Evolutionary conservation across 768 basidiomycete genomes (phyloP), one percentile per base, ranked within the genome.

Genomic region (Rhodotorula graminis): DNA sequence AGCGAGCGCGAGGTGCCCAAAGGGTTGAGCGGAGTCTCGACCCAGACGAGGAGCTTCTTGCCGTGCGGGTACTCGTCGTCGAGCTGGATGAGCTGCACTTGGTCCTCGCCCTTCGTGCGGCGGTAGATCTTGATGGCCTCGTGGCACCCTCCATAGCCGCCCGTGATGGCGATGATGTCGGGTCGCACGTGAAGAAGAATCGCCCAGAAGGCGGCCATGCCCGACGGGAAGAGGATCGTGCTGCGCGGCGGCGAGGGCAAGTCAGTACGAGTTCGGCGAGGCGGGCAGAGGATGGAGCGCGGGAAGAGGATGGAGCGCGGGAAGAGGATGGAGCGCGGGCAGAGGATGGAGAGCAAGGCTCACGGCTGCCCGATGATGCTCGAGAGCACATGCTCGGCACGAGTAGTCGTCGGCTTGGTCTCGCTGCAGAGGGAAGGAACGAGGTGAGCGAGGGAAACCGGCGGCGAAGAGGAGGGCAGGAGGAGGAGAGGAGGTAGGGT

Each of bases 1-100:
- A 94, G 90, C 75, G 91, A 87, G 65, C 89, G 87, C 11, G 88
- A 87, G 79, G 89, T 89, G 46, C 93, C 93, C 1, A 86, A 89
- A 11, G 92, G 92, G 79, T 95, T 94, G 71, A 92, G 71, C 2
- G 92, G 92, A 0, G 89, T 92, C 82, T 94, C 92, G 25, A 95
- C 81, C 91, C 92, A 93, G 77, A 88, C 89, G 12, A 93, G 77
- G 80, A 77, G 63, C 44, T 65, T 74, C 21, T 92, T 66, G 59
- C 90, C 90, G n/a, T 25, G 23, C 3, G 75, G 82, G 78, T 85
- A 91, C 11, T 89, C 86, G 65, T 89, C 90, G 71, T 93, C 91
- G 9, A 92, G 79, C 74, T 84, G 85, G 74, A 93, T 88, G 14
- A 55, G 53, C 8, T 16, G 8, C 11, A 85, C 80, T 1, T 78